Evolutionary conservation across 1,139 yeast species (phyloP), one percentile per base, ranked within the genome.

Genomic region (Nakaseomyces sp.): DNA sequence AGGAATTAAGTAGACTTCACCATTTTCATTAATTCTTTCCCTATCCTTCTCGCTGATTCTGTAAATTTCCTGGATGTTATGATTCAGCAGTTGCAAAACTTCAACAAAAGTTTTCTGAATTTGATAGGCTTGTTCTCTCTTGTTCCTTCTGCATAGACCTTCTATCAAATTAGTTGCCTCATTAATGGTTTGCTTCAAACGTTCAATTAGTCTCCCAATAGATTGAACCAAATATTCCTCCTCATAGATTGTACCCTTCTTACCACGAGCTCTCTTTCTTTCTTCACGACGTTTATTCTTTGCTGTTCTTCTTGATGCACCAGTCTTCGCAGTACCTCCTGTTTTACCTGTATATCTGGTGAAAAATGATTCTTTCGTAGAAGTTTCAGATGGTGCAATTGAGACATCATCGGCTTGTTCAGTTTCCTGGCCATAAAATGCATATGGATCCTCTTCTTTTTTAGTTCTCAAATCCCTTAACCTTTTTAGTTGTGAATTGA

Each of bases 291-390:
- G 86, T 50, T 80, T 77, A 64, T 89, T 91, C 67, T 91, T 93
- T 8, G 94, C 76, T 0, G 98, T 88, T 57, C 82, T 77, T 65
- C 98, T 77, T 0, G 96, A 82, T 1, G 93, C 96, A 20, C 97
- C 96, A 0, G 98, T 91, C 61, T 85, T 84, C 4, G 97, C 98
- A 3, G 98, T 91, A 18, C 96, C 95, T 0, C 83, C 74, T 1
- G 97, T 88, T 65, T 89, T 88, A 51, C 97, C 97, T 0, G 99
- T 91, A 63, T 91, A 91, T 59, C 95, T 76, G 0, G 98, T 91
- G 66, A 88, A 85, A 62, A 89, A 86, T 0, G 97, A 88, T 24
- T 93, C 94, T 10, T 88, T 82, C 0, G 96, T 85, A 0, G 96
- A 84, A 0, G 96, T 81, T 61, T 88, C 96, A 0, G 96, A 84